Evolutionary conservation across 768 basidiomycete species (phyloP).

Genomic region (Dictyophora rubrovolvata): DNA sequence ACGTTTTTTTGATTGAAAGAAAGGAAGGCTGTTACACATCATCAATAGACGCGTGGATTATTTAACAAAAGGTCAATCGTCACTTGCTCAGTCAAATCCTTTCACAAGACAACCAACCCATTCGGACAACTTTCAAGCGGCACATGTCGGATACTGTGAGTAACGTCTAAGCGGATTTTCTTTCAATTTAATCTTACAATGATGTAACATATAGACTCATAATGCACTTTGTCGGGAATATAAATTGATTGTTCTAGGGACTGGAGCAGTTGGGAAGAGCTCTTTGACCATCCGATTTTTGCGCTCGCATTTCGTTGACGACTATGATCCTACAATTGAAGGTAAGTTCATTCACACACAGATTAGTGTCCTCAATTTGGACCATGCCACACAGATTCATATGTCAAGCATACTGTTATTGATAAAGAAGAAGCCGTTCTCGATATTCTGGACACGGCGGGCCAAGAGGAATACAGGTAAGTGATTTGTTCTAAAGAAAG

Average conservation of each 20-base stretch:
- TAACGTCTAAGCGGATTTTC: neutral
- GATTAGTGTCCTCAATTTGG: neutral
- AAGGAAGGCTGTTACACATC: neutral
- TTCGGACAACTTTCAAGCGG: too few species aligned
- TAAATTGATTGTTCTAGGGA: constrained; percentile 34
- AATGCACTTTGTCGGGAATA: constrained; percentile 27
- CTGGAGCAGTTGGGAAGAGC: constrained; percentile 29
- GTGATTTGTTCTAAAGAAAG: constrained; percentile 9
- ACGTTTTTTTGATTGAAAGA: neutral
- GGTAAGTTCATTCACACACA: constrained; percentile 14
- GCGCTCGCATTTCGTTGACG: constrained; percentile 25
- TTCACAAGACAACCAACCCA: too few species aligned
- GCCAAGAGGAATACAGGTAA: constrained; percentile 39
- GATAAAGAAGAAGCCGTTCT: constrained; percentile 35
- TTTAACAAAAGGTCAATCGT: neutral
- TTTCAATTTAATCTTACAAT: neutral
- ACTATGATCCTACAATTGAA: constrained; percentile 37
- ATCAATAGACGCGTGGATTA: neutral
- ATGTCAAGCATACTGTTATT: constrained; percentile 36
- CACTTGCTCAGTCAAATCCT: neutral
- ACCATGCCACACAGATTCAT: constrained; percentile 26
- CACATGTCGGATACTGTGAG: too few species aligned
- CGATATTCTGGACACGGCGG: constrained; percentile 39
- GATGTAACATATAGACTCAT: constrained; percentile 20
- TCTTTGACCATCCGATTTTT: constrained; percentile 33